A percentile compares a stretch with the other conserved stretches of the same genome.
phyloP scores from a whole-genome alignment of 1,284 basidiomycete genomes.

The Cystobasidium pallidum region DNA sequence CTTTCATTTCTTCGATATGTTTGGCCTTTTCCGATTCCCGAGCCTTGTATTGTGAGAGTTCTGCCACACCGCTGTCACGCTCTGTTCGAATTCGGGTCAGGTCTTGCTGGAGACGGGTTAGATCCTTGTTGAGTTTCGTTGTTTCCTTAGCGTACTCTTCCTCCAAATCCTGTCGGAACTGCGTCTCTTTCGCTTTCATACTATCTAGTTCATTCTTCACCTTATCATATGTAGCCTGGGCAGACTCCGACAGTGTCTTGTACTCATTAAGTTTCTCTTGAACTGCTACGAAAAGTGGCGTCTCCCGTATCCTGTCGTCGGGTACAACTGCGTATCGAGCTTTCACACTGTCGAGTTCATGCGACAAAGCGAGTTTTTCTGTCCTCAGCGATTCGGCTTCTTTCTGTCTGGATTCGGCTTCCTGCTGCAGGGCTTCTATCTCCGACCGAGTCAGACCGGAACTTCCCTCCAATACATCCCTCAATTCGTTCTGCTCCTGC shows the following conservation, averaged over 20 bases:
- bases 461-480: slow-evolving; percentile 37
- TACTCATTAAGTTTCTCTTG: slow-evolving; percentile 49
- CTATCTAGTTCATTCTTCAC: neutral
- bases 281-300: slow-evolving; percentile 48
- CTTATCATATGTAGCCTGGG: slow-evolving; percentile 46
- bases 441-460: slow-evolving; percentile 40
- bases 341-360: slow-evolving; percentile 44
- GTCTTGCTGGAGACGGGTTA: slow-evolving; percentile 67
- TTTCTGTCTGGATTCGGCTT: slow-evolving; percentile 40
- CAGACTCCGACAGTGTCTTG: slow-evolving; percentile 48
- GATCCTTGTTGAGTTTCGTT: slow-evolving; percentile 45
- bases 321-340: slow-evolving; percentile 50
- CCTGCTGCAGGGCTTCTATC: slow-evolving; percentile 36
- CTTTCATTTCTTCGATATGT: slow-evolving; percentile 72
- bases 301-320: slow-evolving; percentile 51
- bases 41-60: slow-evolving; percentile 72
- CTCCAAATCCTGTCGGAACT: slow-evolving; percentile 15
- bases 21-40: slow-evolving; percentile 68
- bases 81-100: slow-evolving; percentile 75
- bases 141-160: slow-evolving; percentile 47
- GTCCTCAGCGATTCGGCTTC: slow-evolving; percentile 44
- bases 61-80: slow-evolving; percentile 74
- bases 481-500: slow-evolving; percentile 8
- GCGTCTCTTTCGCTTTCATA: neutral
- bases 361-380: slow-evolving; percentile 43